Conservation (phyloP, 805 yeast genomes). For the Wickerhamiella domercqiae region DNA sequence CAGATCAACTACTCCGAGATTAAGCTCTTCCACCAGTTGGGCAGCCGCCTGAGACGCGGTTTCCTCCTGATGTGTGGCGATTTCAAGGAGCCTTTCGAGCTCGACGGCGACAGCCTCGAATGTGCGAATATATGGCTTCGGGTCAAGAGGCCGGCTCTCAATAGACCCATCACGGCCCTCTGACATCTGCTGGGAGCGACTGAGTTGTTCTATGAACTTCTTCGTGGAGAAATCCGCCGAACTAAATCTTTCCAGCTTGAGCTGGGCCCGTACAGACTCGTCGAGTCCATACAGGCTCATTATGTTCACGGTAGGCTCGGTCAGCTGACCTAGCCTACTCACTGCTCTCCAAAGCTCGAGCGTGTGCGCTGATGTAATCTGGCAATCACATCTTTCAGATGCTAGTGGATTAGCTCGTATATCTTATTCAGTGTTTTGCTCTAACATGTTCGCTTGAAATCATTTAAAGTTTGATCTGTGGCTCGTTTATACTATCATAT, state of each 20-base stretch:
- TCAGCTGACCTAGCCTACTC: no score
- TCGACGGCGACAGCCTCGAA: slow-evolving; percentile 75
- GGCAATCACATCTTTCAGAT: no score
- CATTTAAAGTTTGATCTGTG: no score
- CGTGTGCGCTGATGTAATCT: no score
- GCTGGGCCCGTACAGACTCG: slow-evolving; percentile 21
- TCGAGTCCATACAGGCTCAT: slow-evolving; percentile 23
- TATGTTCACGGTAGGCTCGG: no score
- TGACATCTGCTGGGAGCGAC: slow-evolving; percentile 47
- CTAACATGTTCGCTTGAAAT: no score
- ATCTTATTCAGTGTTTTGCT: no score
- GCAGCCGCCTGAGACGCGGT: slow-evolving; percentile 43
- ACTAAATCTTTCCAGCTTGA: slow-evolving; percentile 20
- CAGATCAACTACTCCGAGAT: slow-evolving; percentile 45
- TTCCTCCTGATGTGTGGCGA: slow-evolving; percentile 36
- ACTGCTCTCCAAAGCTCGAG: no score
- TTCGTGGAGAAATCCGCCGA: slow-evolving; percentile 39
- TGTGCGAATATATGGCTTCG: slow-evolving; percentile 86
- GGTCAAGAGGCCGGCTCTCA: slow-evolving; percentile 38
- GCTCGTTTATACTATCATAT: no score
- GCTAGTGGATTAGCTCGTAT: no score
- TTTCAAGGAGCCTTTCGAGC: slow-evolving; percentile 43
- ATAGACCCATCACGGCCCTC: slow-evolving; percentile 11
- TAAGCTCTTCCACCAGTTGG: slow-evolving; percentile 49
- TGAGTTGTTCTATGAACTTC: slow-evolving; percentile 66